phyloP scores from a whole-genome alignment of 2,329 filamentous ascomycete genomes.

The Alternaria sp. region DNA sequence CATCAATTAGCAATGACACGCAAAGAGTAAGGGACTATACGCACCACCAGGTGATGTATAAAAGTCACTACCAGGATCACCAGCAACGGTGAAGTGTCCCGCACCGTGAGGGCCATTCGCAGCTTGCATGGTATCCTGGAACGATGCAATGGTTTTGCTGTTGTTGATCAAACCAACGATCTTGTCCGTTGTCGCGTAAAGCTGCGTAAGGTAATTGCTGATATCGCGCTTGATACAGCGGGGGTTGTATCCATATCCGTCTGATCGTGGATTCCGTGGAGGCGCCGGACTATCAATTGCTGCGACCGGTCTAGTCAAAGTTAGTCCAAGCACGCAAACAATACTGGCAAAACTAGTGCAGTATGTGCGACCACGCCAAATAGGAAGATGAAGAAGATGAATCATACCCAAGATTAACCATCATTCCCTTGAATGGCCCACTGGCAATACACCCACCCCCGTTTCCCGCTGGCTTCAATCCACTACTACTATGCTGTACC shows the following conservation, averaged over 20 bases:
- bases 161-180: constrained; percentile 39
- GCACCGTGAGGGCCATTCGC: constrained; percentile 54
- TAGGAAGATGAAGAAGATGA: background rate
- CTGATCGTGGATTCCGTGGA: constrained; percentile 48
- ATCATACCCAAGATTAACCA: constrained; percentile 43
- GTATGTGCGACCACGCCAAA: background rate
- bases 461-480: constrained; percentile 55
- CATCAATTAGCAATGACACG: background rate
- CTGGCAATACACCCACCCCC: constrained; percentile 65
- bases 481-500: constrained; percentile 37
- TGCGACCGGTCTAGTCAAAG: constrained; percentile 31
- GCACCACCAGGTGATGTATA: constrained; percentile 54
- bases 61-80: constrained; percentile 55
- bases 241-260: constrained; percentile 49
- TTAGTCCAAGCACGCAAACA: constrained; percentile 1
- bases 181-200: constrained; percentile 41
- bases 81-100: constrained; percentile 58
- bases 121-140: constrained; percentile 53
- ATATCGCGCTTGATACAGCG: constrained; percentile 55
- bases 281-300: constrained; percentile 26
- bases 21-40: background rate
- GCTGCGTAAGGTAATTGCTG: constrained; percentile 37
- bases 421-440: constrained; percentile 60
- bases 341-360: background rate
- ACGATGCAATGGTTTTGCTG: constrained; percentile 44